Conservation (phyloP, 345 rosid genomes). For the Kernera saxatilis region DNA sequence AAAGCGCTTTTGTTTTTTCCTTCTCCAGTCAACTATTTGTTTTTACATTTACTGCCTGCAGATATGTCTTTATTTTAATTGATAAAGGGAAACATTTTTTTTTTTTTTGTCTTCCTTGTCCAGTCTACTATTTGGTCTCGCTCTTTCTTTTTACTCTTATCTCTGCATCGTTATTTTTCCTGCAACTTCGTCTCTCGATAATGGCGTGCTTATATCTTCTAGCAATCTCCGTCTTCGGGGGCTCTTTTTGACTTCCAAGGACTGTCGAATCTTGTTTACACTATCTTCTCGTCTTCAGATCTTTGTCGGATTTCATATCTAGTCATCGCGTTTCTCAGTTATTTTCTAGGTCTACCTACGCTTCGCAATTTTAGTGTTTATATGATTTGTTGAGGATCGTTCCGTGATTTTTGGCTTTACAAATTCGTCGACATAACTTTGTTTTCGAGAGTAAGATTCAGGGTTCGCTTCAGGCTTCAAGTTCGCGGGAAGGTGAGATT, state of each 20-base stretch:
- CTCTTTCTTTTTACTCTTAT: conserved; percentile 1
- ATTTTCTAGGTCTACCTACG: conserved; percentile 1
- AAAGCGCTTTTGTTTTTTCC: too few relatives aligned
- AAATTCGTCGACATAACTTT: conserved; percentile 31
- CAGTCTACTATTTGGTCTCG: neutral
- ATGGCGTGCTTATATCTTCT: conserved; percentile 13
- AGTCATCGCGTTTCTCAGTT: too few relatives aligned
- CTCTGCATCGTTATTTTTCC: neutral
- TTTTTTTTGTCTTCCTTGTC: neutral
- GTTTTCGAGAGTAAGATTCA: neutral
- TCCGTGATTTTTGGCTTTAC: neutral
- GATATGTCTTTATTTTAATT: neutral
- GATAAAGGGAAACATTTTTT: neutral
- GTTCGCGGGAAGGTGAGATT: conserved; percentile 25
- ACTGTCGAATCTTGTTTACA: neutral
- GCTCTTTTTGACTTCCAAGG: neutral
- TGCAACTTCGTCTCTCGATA: conserved; percentile 14
- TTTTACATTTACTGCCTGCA: neutral
- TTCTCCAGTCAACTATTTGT: neutral
- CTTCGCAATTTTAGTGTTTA: neutral
- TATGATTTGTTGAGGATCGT: neutral
- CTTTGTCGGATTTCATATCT: neutral
- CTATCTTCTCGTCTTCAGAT: neutral
- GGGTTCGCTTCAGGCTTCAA: conserved; percentile 10
- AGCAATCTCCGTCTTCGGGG: neutral